Conservation (phyloP, 73 alveolate species). For the Paramecium bursaria region DNA sequence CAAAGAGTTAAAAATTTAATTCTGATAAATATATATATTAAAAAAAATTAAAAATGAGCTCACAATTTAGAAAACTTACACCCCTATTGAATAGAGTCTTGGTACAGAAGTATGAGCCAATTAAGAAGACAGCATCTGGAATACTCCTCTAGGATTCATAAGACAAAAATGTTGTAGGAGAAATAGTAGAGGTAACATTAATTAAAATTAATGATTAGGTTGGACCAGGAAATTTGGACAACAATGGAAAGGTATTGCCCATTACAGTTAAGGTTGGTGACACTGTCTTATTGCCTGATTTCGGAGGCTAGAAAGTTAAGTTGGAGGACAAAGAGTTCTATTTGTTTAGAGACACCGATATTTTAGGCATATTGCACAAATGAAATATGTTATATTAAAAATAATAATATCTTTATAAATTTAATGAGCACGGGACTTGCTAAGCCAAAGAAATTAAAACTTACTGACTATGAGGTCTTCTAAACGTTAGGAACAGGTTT, state of each 20-base stretch:
- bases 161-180: slow-evolving; percentile 76
- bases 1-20: too few relatives aligned
- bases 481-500: slow-evolving; percentile 93
- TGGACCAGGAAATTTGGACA: slow-evolving; percentile 59
- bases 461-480: slow-evolving; percentile 77
- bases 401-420: too few relatives aligned
- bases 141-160: slow-evolving; percentile 77
- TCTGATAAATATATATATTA: neutral
- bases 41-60: slow-evolving; percentile 55
- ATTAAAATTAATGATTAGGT: slow-evolving; percentile 47
- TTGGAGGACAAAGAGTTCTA: slow-evolving; percentile 78
- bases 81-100: slow-evolving; percentile 83
- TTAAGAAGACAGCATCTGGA: slow-evolving; percentile 85
- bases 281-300: slow-evolving; percentile 87
- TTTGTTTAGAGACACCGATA: slow-evolving; percentile 88
- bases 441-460: slow-evolving; percentile 72
- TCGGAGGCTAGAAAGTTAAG: slow-evolving; percentile 81
- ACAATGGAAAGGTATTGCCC: slow-evolving; percentile 74
- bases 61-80: slow-evolving; percentile 71
- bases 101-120: slow-evolving; percentile 76
- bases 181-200: slow-evolving; percentile 86
- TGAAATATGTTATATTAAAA: slow-evolving; percentile 19
- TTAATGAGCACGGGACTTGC: slow-evolving; percentile 62
- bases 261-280: slow-evolving; percentile 84
- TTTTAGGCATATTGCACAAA: slow-evolving; percentile 76